Evolutionary conservation across 192 early-diverging fungal species (phyloP), one percentile per base, ranked within the genome.

Genomic region (Piromyces sp.): DNA sequence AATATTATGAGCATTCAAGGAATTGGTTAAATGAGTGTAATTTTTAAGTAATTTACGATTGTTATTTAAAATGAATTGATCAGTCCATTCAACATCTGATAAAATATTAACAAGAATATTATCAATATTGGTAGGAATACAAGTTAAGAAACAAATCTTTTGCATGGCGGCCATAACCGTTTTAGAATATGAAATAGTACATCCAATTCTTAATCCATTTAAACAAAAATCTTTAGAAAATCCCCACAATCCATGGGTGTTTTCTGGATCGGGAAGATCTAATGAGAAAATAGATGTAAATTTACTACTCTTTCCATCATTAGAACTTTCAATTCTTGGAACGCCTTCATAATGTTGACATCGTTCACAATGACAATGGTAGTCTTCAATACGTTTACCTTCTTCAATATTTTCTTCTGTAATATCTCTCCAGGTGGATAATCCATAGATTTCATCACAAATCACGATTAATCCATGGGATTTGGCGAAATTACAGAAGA

Each of bases 201-300:
- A 5, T 81, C 29, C 78, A 30, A 29, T 36, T 58, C 81, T 30
- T 68, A 51, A 30, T 12, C 30, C 37, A 81, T 29, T 29, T 31
- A 93, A 84, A 28, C 90, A 87, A 88, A 96, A 95, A 85, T 94
- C 95, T 86, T 96, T 96, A 82, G 92, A 93, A 81, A 96, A 84
- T 28, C 92, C 90, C 85, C 95, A 95, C 30, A 95, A 82, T 30
- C 95, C 88, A 80, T 95, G 90, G 17, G 93, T 87, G 29, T 81
- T 0, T 0, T 87, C 81, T 38, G 92, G 92, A 79, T 93, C 92
- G 36, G 92, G 92, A 78, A 89, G 87, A 7, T 82, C 79, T 80
- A 92, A 82, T 42, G 89, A 87, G 30, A 94, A 85, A 4, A 93
- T 87, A 4, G 92, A 93, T 40, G 88, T 87, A 82, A 96, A 96